Base-by-base conservation (phyloP, 164 flowering plant genomes). In the Dillenia turbinata region DNA sequence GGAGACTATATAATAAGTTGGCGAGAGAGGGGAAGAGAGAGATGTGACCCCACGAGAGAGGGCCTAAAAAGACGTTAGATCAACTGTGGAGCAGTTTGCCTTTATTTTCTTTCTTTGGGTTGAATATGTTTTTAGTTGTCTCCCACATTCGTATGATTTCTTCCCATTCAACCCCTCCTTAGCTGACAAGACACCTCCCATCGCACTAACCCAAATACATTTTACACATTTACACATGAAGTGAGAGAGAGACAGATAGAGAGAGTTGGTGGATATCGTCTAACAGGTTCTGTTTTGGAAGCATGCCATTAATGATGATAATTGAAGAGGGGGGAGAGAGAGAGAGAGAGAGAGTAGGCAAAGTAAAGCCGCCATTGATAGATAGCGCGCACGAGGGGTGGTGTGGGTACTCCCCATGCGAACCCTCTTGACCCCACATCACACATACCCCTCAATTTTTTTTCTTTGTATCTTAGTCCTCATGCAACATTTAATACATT, bases 221-320 rank as follows among this genome's bases (percentile, higher is more conserved):
- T 0, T 5, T 5, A 33, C 40, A 33, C 40, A 5, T 33, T 33
- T 33, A 33, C 40, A 33, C 40, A 33, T 33, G 7, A 33, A 4
- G 22, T 19, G 33, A 49, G 19, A 62, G 61, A 70, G 40, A 61
- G 52, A 59, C 44, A 22, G 17, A 45, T 47, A 54, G 51, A 52
- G 54, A 67, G 53, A 62, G 26, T 54, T 5, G 52, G 22, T 12
- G 16, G 45, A 54, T 6, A 5, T 33, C 6, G 5, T 33, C 40
- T 33, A 33, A 49, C 14, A 57, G 58, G 52, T 59, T 72, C 67
- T 66, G 70, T 66, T 73, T 77, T 77, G 82, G 83, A 47, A 66
- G 62, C 75, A 75, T 75, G 81, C 77, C 65, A 82, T 79, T 78
- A 75, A 82, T 81, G 80, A 79, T 80, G 80, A 75, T 78, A 76